A percentile compares a stretch with the other conserved stretches of the same genome.
Evolutionary conservation across 73 alveolate species (phyloP).

Genomic region (Diophrys sp.): DNA sequence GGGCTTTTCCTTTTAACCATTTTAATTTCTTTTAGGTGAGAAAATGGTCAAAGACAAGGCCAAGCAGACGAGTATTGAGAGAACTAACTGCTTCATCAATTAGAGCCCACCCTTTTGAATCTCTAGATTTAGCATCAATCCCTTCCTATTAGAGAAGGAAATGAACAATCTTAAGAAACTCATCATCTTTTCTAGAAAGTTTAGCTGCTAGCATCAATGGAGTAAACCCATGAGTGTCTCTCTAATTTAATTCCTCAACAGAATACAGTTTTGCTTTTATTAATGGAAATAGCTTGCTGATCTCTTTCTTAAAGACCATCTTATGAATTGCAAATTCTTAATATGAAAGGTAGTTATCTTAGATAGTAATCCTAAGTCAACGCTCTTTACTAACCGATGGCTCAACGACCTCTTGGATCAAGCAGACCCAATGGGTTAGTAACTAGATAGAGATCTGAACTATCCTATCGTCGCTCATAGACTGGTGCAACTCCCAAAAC

Average conservation of each 20-base stretch:
- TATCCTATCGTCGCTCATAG: too few relatives aligned
- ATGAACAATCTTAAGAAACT: slow-evolving; percentile 49
- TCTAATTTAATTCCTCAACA: background rate
- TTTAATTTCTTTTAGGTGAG: slow-evolving; percentile 41
- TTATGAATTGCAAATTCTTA: background rate
- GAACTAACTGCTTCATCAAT: slow-evolving; percentile 82
- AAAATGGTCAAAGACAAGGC: slow-evolving; percentile 70
- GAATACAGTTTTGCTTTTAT: background rate
- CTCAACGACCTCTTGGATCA: too few relatives aligned
- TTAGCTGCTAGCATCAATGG: slow-evolving; percentile 78
- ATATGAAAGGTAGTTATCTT: too few relatives aligned
- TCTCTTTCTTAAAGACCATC: background rate
- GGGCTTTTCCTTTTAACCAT: slow-evolving; percentile 45
- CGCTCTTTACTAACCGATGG: too few relatives aligned
- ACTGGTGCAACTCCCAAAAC: too few relatives aligned
- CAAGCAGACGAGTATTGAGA: slow-evolving; percentile 58
- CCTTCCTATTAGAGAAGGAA: slow-evolving; percentile 47
- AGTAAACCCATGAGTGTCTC: slow-evolving; percentile 75
- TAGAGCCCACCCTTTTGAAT: slow-evolving; percentile 74
- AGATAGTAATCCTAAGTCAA: too few relatives aligned
- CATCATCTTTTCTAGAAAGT: slow-evolving; percentile 45
- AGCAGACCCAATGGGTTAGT: too few relatives aligned
- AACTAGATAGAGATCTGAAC: too few relatives aligned
- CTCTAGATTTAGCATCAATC: slow-evolving; percentile 72
- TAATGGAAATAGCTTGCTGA: background rate